Conservation (phyloP, 495 filamentous ascomycete species). For the Extremus antarcticus region DNA sequence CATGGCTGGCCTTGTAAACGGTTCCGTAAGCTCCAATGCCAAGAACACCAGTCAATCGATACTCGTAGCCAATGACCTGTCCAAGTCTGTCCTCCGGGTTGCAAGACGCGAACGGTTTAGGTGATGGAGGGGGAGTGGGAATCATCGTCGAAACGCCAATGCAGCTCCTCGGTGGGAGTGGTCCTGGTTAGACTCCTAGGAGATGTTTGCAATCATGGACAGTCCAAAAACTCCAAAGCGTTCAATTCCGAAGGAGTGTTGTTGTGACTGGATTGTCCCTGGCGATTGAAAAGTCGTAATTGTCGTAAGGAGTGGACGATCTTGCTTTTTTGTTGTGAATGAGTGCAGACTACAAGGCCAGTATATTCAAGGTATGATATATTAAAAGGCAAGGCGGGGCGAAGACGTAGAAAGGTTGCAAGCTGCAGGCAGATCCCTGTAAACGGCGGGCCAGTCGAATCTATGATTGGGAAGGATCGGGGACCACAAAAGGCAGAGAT, state of each 20-base stretch:
- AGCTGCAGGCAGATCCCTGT: neutral
- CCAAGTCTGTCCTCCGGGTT: slow-evolving; percentile 79
- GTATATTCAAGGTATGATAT: neutral
- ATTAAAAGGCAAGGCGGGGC: slow-evolving; percentile 1
- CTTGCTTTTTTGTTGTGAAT: neutral
- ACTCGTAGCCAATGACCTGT: slow-evolving; percentile 66
- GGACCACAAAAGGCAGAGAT: neutral
- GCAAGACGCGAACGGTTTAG: slow-evolving; percentile 41
- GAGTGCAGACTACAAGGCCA: neutral
- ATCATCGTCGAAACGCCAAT: slow-evolving; percentile 33
- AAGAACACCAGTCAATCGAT: slow-evolving; percentile 74
- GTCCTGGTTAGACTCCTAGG: neutral
- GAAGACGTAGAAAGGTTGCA: neutral
- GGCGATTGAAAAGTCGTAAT: neutral
- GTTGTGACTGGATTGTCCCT: neutral
- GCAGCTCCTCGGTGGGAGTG: neutral
- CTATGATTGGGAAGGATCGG: neutral
- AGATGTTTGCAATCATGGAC: neutral
- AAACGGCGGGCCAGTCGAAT: neutral
- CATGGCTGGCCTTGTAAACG: slow-evolving; percentile 87
- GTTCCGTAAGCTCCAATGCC: slow-evolving; percentile 95
- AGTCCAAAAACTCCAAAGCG: neutral
- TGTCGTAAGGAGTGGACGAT: neutral
- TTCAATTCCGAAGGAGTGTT: neutral
- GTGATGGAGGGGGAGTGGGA: slow-evolving; percentile 52